Conservation (phyloP, 306 rosid genomes). For the barrel medic (Medicago truncatula) region MtrunA17r5.0-ANR NC_053042.1:17560001-17560500, state of each 20-base stretch:
- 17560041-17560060: slow-evolving; percentile 55
- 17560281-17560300: slow-evolving; percentile 4
- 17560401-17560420: slow-evolving; percentile 17
- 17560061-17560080: slow-evolving; percentile 37
- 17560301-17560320: not conserved
- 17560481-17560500: slow-evolving; percentile 7
- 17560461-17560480: slow-evolving; percentile 24
- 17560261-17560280: slow-evolving; percentile 11
- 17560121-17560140: not conserved
- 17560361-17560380: slow-evolving; percentile 6
- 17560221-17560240: not conserved
- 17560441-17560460: slow-evolving; percentile 27
- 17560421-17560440: slow-evolving; percentile 6
- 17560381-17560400: slow-evolving; percentile 18
- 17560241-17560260: slow-evolving; percentile 29
- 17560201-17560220: not conserved
- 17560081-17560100: slow-evolving; percentile 30
- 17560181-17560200: not conserved
- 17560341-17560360: slow-evolving; percentile 17
- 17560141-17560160: not conserved
- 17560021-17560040: slow-evolving; percentile 96
- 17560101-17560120: slow-evolving; percentile 9
- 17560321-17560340: slow-evolving; percentile 6
- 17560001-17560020: slow-evolving; percentile 84
- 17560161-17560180: slow-evolving; percentile 1